These are phyloP conservation scores for Aristolochia fimbriata DNA, from an alignment of 164 flowering plant species.

Conservation along the genomic window DNA sequence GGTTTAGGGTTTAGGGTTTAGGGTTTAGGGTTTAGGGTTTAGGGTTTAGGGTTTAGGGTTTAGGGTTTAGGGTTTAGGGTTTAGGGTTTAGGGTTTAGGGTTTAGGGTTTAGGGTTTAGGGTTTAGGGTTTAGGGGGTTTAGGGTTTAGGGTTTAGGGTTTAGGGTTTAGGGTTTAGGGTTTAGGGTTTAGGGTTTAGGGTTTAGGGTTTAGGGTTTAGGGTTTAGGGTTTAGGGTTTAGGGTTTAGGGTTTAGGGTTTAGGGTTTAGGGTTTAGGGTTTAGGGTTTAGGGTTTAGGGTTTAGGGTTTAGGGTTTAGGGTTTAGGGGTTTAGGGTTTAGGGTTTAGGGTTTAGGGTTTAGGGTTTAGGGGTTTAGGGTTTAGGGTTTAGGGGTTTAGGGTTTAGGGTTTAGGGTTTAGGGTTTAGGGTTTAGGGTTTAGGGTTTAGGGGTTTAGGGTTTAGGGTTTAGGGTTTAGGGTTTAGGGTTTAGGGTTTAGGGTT, in stretches of 20 bases:
- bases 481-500: slow-evolving; percentile 21
- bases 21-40: slow-evolving; percentile 1
- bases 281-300: too few species aligned
- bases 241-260: background rate
- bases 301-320: background rate
- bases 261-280: background rate
- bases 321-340: background rate
- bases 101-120: slow-evolving; percentile 2
- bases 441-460: slow-evolving; percentile 14
- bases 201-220: background rate
- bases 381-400: background rate
- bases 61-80: slow-evolving; percentile 6
- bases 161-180: background rate
- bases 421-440: slow-evolving; percentile 18
- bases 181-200: background rate
- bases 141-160: background rate
- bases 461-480: slow-evolving; percentile 12
- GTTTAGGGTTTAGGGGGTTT: background rate
- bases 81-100: slow-evolving; percentile 2
- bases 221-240: background rate
- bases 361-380: background rate
- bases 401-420: slow-evolving; percentile 16
- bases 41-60: slow-evolving; percentile 4
- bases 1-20: background rate
- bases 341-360: background rate